phyloP scores from a whole-genome alignment of 768 basidiomycete species.

The Naganishia randhawae region DNA sequence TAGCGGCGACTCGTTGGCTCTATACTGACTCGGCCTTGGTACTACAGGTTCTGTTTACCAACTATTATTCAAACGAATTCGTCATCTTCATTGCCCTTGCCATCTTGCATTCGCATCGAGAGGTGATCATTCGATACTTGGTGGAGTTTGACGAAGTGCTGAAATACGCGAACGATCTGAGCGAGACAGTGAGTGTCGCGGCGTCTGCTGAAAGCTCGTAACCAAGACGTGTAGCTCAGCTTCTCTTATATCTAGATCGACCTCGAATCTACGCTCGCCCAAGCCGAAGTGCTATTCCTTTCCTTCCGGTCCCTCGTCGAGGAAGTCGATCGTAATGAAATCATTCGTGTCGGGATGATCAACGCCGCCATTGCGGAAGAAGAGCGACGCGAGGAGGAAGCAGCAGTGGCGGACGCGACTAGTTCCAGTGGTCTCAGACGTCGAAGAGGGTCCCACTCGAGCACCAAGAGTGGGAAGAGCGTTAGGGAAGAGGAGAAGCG shows the following conservation, averaged over 20 bases:
- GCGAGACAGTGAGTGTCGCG: slow-evolving; percentile 39
- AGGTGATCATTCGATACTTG: slow-evolving; percentile 90
- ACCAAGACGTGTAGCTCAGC: not conserved
- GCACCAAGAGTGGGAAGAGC: slow-evolving; percentile 12
- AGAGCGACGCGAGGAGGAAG: slow-evolving; percentile 14
- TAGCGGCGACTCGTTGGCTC: not conserved
- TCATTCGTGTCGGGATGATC: slow-evolving; percentile 18
- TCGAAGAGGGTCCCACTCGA: slow-evolving; percentile 6
- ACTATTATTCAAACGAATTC: slow-evolving; percentile 81
- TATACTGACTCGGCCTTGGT: slow-evolving; percentile 43
- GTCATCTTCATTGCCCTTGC: slow-evolving; percentile 92
- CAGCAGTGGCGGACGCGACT: slow-evolving; percentile 1
- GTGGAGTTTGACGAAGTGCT: slow-evolving; percentile 65
- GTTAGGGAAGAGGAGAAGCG: slow-evolving; percentile 25
- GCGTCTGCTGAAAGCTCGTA: not conserved
- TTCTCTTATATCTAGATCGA: slow-evolving; percentile 60
- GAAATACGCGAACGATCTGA: slow-evolving; percentile 49
- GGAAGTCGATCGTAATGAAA: slow-evolving; percentile 73
- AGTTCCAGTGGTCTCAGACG: slow-evolving; percentile 8
- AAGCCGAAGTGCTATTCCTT: slow-evolving; percentile 93
- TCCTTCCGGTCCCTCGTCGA: slow-evolving; percentile 84
- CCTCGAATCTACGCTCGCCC: slow-evolving; percentile 87
- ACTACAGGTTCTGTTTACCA: slow-evolving; percentile 52
- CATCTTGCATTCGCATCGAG: slow-evolving; percentile 88
- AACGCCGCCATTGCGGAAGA: slow-evolving; percentile 14